Conservation (phyloP, 257 asterid genomes). For the Solanum sejunctum region DNA sequence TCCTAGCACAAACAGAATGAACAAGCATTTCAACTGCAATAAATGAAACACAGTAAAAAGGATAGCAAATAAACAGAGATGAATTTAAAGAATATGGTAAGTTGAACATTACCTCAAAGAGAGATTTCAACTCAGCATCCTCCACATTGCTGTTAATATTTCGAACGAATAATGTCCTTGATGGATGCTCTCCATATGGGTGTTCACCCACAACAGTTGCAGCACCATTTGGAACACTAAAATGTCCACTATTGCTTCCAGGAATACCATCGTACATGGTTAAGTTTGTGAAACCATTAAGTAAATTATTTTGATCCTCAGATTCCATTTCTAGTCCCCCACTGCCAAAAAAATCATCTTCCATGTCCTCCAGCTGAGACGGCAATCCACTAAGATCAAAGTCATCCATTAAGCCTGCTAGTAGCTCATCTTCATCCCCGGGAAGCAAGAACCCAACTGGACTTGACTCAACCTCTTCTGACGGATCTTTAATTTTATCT, state of each 20-base stretch:
- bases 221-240: conserved; percentile 33
- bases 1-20: background rate
- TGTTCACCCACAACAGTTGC: conserved; percentile 58
- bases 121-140: conserved; percentile 54
- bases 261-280: conserved; percentile 32
- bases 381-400: conserved; percentile 85
- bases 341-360: conserved; percentile 92
- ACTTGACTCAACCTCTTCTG: conserved; percentile 40
- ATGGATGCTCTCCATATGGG: conserved; percentile 72
- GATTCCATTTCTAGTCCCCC: conserved; percentile 85
- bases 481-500: conserved; percentile 37
- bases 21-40: background rate
- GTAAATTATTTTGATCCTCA: conserved; percentile 39
- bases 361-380: conserved; percentile 87
- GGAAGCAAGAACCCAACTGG: conserved; percentile 55
- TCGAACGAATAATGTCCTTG: conserved; percentile 65
- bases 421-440: conserved; percentile 88
- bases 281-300: conserved; percentile 46
- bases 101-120: conserved; percentile 42
- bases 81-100: background rate
- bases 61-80: background rate
- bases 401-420: conserved; percentile 86
- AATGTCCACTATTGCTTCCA: conserved; percentile 22
- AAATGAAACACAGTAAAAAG: background rate
- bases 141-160: conserved; percentile 66